Evolutionary conservation across 805 yeast species (phyloP), one percentile per base, ranked within the genome.

Genomic region (Candida tallmaniae): DNA sequence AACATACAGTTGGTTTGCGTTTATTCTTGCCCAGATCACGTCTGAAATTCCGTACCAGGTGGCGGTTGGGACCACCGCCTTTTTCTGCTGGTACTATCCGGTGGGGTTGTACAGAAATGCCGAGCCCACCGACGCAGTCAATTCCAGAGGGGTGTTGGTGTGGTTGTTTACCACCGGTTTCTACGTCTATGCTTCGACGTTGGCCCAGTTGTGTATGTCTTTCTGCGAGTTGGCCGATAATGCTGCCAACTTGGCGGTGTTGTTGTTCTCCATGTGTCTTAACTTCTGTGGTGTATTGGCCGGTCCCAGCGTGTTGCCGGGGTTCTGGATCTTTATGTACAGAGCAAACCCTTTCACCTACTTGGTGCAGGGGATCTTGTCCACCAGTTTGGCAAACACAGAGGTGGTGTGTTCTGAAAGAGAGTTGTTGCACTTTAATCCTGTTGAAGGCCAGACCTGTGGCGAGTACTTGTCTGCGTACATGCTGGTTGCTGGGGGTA

Each of bases 261-360:
- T 58, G 34, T 41, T 56, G 33, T 58, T 58, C 39, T 50, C 62
- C 11, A 44, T 58, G 50, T 58, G 63, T 51, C 49, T 60, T 48
- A 56, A 49, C 26, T 58, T 58, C 52, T 56, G 64, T 55, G 65
- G 65, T 48, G 63, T 58, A 13, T 48, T 60, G 32, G 61, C 59
- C 12, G 50, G 51, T 11, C 58, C 46, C 4, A 46, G 41, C 52
- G 74, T 70, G 43, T 63, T 49, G 50, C 62, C 56, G 13, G 48
- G 50, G 32, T 66, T 50, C 58, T 76, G 90, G 89, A 64, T 72
- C 27, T 83, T 82, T 69, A 78, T 83, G 86, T 83, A 82, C 68
- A 69, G 88, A 52, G 72, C 67, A n/a, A 69, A 74, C 78, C 42
- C 93, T 11, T 62, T 81, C 42, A 78, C 87, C 1, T 83, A 82